A percentile compares a stretch with the other conserved stretches of the same genome.
Conservation (phyloP, 2,329 filamentous ascomycete species). For the Xylariaceae sp. region DNA sequence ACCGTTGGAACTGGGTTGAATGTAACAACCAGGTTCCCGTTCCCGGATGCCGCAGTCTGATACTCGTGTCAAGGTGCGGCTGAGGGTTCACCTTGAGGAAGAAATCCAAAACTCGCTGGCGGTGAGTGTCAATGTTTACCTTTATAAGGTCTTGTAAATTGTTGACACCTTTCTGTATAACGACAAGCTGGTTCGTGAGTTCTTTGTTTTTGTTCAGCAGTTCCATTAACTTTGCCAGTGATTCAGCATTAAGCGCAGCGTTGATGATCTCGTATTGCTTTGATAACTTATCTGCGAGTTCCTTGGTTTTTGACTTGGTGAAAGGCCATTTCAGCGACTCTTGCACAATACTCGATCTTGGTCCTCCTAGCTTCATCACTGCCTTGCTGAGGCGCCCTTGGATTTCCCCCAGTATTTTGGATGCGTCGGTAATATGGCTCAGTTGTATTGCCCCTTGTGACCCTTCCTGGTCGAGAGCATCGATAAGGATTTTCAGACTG, state of each 20-base stretch:
- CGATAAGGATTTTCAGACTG: conserved; percentile 18
- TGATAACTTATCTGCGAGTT: conserved; percentile 19
- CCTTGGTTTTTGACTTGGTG: conserved; percentile 15
- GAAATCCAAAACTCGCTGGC: conserved; percentile 14
- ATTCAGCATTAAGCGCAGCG: conserved; percentile 21
- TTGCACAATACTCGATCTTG: conserved; percentile 5
- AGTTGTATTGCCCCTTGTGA: conserved; percentile 8
- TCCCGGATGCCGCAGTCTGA: conserved; percentile 20
- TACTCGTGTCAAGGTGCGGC: conserved; percentile 17
- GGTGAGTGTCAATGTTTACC: conserved; percentile 14
- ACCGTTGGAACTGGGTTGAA: conserved; percentile 15
- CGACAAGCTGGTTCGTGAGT: neutral
- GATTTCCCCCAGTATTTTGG: conserved; percentile 13
- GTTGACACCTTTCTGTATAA: conserved; percentile 3
- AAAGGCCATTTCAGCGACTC: conserved; percentile 23
- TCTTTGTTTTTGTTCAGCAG: conserved; percentile 9
- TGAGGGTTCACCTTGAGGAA: conserved; percentile 26
- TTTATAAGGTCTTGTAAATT: conserved; percentile 17
- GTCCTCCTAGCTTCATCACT: neutral
- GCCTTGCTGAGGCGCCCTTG: conserved; percentile 16
- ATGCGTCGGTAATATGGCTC: conserved; percentile 16
- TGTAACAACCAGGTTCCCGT: conserved; percentile 23
- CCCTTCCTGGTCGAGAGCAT: conserved; percentile 17
- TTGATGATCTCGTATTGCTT: conserved; percentile 20
- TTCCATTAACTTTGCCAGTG: conserved; percentile 13